Conservation (phyloP, 73 alveolate genomes). For the Paramecium octaurelia region DNA sequence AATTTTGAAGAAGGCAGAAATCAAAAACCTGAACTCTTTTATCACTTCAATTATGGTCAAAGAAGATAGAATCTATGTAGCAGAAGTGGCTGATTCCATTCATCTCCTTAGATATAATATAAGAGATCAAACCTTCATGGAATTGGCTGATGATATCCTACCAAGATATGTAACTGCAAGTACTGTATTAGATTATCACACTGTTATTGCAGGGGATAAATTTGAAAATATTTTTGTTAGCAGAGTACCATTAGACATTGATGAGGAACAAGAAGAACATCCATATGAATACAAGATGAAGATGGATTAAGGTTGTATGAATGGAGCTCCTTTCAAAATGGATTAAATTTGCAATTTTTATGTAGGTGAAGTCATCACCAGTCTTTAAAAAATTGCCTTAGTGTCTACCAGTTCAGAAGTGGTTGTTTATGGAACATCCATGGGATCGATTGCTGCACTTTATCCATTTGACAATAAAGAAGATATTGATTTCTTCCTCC, state of each 20-base stretch:
- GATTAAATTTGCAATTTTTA: conserved; percentile 91
- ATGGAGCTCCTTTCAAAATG: conserved; percentile 97
- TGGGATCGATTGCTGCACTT: conserved; percentile 92
- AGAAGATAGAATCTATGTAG: conserved; percentile 92
- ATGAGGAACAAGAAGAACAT: conserved; percentile 94
- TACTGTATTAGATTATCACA: conserved; percentile 92
- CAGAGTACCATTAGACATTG: conserved; percentile 95
- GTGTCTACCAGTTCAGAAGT: conserved; percentile 87
- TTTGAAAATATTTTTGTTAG: conserved; percentile 93
- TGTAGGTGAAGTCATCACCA: conserved; percentile 94
- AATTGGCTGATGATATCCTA: conserved; percentile 94
- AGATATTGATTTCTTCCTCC: conserved; percentile 98
- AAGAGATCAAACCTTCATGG: conserved; percentile 87
- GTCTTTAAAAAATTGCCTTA: conserved; percentile 75
- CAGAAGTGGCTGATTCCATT: conserved; percentile 87
- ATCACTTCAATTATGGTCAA: conserved; percentile 79
- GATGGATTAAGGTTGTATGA: conserved; percentile 94
- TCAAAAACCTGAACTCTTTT: conserved; percentile 71
- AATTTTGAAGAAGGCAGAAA: conserved; percentile 92
- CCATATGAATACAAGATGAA: conserved; percentile 92
- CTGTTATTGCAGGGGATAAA: conserved; percentile 95
- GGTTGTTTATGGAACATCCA: conserved; percentile 90
- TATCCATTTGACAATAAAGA: conserved; percentile 92
- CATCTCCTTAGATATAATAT: conserved; percentile 89
- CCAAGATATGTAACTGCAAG: conserved; percentile 94